These are phyloP conservation scores for Xylaria sp. DNA, from an alignment of 2,329 filamentous ascomycete species.

Conservation along the genomic window DNA sequence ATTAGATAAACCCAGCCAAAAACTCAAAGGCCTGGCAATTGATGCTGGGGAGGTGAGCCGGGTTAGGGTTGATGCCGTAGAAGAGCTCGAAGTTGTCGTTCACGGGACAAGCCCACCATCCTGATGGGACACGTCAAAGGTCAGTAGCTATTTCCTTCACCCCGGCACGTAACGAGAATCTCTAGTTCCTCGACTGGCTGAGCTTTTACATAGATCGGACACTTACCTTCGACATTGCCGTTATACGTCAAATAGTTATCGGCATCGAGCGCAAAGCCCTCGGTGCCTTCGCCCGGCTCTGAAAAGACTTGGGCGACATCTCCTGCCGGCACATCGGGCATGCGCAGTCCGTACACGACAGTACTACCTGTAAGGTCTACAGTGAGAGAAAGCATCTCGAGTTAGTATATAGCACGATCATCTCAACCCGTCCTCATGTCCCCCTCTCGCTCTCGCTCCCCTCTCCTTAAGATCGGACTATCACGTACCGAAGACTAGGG, in stretches of 20 bases:
- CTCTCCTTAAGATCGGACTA: background rate
- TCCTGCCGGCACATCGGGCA: constrained; percentile 35
- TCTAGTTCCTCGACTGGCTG: background rate
- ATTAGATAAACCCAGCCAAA: constrained; percentile 12
- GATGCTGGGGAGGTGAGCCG: constrained; percentile 25
- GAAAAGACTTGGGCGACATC: constrained; percentile 33
- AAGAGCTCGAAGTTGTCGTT: constrained; percentile 38
- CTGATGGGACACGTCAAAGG: constrained; percentile 15
- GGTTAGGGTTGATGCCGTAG: constrained; percentile 33
- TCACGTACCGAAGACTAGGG: constrained; percentile 38
- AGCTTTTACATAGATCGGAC: no score
- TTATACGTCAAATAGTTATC: constrained; percentile 33
- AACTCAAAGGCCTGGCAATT: constrained; percentile 23
- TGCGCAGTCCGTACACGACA: constrained; percentile 25
- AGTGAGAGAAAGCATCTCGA: background rate
- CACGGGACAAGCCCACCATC: constrained; percentile 42
- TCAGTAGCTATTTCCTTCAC: constrained; percentile 5
- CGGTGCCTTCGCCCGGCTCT: constrained; percentile 26
- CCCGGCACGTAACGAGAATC: background rate
- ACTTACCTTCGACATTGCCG: constrained; percentile 28
- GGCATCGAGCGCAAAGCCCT: constrained; percentile 35
- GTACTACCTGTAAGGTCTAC: constrained; percentile 22
- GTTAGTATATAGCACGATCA: background rate
- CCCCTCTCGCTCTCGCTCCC: no score
- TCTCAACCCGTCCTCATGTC: background rate